A percentile compares a stretch with the other conserved stretches of the same genome.
Evolutionary conservation across 768 basidiomycete species (phyloP).

Genomic region (Macrocybe gigantea): DNA sequence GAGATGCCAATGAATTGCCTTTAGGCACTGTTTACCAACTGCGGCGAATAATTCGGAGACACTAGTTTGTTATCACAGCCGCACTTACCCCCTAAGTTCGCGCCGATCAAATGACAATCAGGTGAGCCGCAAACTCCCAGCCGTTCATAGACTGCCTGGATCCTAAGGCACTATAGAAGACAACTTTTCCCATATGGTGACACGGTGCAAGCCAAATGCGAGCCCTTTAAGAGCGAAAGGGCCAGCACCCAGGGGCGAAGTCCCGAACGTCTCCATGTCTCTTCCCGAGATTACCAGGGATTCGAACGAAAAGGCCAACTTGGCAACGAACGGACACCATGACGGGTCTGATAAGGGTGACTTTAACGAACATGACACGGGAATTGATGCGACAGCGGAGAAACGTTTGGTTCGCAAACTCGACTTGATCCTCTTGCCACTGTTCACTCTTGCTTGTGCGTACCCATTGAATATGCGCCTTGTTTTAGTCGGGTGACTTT

Average conservation of each 20-base stretch:
- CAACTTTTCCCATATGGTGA: no score
- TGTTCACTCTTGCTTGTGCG: conserved; percentile 19
- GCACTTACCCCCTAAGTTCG: no score
- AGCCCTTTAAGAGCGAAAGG: background rate
- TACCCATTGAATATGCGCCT: background rate
- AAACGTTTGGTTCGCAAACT: conserved; percentile 29
- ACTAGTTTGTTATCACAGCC: no score
- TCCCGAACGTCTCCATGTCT: background rate
- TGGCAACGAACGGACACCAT: background rate
- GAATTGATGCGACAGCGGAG: conserved; percentile 23
- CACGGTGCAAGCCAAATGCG: background rate
- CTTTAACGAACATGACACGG: no score
- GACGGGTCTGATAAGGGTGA: no score
- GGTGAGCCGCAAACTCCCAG: no score
- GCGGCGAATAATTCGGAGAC: no score
- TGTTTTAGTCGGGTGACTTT: background rate
- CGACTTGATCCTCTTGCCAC: conserved; percentile 26
- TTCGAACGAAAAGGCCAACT: background rate
- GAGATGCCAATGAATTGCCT: no score
- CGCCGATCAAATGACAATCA: no score
- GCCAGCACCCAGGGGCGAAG: background rate
- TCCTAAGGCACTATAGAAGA: no score
- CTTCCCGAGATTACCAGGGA: background rate
- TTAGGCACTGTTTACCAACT: no score
- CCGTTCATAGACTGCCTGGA: no score